phyloP scores from a whole-genome alignment of 192 early-diverging fungal genomes.

The Podila minutissima region DNA sequence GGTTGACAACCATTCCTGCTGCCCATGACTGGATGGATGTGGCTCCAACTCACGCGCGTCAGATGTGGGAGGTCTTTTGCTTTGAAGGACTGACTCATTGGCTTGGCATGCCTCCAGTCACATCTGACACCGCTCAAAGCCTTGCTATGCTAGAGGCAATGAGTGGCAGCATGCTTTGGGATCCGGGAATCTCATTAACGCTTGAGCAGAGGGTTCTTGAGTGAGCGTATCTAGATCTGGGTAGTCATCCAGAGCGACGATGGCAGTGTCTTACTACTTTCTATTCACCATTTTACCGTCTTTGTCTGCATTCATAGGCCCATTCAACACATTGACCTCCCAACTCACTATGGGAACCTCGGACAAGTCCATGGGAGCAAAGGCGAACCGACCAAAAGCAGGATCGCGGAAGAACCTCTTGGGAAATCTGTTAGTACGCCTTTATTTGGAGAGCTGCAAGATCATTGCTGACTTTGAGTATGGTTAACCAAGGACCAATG shows the following conservation, averaged over 20 bases:
- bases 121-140: constrained; percentile 23
- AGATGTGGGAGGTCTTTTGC: constrained; percentile 18
- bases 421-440: constrained; percentile 12
- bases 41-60: constrained; percentile 29
- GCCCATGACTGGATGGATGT: constrained; percentile 14
- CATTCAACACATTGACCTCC: neutral
- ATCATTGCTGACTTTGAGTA: neutral
- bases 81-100: neutral
- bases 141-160: constrained; percentile 34
- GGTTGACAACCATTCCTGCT: constrained; percentile 30
- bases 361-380: constrained; percentile 3
- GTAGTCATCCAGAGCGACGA: neutral
- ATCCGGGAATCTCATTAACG: constrained; percentile 32
- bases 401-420: constrained; percentile 18
- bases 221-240: constrained; percentile 13
- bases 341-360: constrained; percentile 2
- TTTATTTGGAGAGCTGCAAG: constrained; percentile 18
- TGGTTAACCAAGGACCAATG: constrained; percentile 30
- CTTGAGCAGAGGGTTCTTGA: constrained; percentile 38
- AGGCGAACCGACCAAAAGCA: constrained; percentile 5
- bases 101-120: constrained; percentile 12
- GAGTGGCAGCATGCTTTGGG: constrained; percentile 38
- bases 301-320: neutral
- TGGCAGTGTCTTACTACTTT: neutral
- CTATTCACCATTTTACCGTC: neutral